A percentile compares a stretch with the other conserved stretches of the same genome.
These are phyloP conservation scores for Trichoderma asperellum DNA, from an alignment of 2,329 filamentous ascomycete genomes.

Conservation along the genomic window DNA sequence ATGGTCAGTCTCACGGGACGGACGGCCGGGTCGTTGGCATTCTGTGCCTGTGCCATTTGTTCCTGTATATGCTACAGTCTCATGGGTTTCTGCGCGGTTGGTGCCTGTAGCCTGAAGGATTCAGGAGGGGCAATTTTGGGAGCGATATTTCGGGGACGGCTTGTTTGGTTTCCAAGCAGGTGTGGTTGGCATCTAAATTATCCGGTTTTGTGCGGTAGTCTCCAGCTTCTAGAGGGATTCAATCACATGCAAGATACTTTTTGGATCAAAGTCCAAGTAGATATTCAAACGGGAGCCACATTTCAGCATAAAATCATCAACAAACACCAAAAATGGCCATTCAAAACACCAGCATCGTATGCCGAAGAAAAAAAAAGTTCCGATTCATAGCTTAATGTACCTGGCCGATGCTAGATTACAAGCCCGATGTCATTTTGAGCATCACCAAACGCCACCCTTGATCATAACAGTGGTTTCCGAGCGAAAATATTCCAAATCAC, in stretches of 20 bases:
- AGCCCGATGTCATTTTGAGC: slow-evolving; percentile 24
- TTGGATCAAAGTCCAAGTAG: not conserved
- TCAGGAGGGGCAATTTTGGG: too few relatives aligned
- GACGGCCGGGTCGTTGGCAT: too few relatives aligned
- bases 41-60: too few relatives aligned
- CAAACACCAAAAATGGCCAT: not conserved
- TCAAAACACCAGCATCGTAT: not conserved
- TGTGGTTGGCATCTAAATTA: not conserved
- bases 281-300: not conserved
- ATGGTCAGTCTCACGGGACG: too few relatives aligned
- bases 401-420: slow-evolving; percentile 27
- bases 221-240: not conserved
- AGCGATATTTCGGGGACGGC: too few relatives aligned
- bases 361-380: slow-evolving; percentile 9
- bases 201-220: not conserved
- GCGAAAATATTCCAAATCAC: slow-evolving; percentile 21
- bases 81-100: too few relatives aligned
- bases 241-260: not conserved
- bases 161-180: too few relatives aligned
- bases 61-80: too few relatives aligned
- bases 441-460: slow-evolving; percentile 28
- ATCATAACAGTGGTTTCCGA: slow-evolving; percentile 26
- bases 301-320: not conserved
- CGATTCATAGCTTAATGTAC: slow-evolving; percentile 26
- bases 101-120: too few relatives aligned